Percentiles rank a stretch among this genome's conserved stretches.
phyloP scores from a whole-genome alignment of 78 protist species.

The Protostelium mycophagum region DNA sequence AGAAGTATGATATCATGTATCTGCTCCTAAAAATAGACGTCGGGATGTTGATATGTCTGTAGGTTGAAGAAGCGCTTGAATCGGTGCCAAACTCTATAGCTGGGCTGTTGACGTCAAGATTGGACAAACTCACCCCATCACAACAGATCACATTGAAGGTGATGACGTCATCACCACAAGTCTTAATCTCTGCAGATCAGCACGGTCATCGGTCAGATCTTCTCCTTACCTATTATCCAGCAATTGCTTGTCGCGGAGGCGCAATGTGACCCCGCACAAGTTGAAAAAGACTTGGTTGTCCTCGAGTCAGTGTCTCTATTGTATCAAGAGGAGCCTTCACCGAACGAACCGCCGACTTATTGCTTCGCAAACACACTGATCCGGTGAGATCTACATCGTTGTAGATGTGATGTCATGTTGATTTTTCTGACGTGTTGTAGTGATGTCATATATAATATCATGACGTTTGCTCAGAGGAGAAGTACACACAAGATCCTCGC shows the following conservation, averaged over 20 bases:
- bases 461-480: not conserved
- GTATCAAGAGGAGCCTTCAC: not conserved
- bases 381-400: not conserved
- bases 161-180: not conserved
- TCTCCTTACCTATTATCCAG: not conserved
- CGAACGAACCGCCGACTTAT: not conserved
- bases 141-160: not conserved
- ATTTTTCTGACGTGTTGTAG: not conserved
- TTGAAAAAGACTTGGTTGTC: not conserved
- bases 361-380: not conserved
- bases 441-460: not conserved
- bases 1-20: not conserved
- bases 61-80: not conserved
- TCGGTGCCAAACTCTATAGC: not conserved
- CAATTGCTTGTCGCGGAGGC: not conserved
- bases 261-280: not conserved
- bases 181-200: not conserved
- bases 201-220: not conserved
- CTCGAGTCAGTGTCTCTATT: not conserved
- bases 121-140: not conserved
- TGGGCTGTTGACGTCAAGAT: not conserved
- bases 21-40: not conserved
- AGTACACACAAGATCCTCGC: not conserved
- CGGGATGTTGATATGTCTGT: not conserved
- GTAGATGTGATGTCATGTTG: too few relatives aligned